These are phyloP conservation scores for Nepenthes mirabilis DNA, from an alignment of 148 eudicot genomes.

Conservation along the genomic window DNA sequence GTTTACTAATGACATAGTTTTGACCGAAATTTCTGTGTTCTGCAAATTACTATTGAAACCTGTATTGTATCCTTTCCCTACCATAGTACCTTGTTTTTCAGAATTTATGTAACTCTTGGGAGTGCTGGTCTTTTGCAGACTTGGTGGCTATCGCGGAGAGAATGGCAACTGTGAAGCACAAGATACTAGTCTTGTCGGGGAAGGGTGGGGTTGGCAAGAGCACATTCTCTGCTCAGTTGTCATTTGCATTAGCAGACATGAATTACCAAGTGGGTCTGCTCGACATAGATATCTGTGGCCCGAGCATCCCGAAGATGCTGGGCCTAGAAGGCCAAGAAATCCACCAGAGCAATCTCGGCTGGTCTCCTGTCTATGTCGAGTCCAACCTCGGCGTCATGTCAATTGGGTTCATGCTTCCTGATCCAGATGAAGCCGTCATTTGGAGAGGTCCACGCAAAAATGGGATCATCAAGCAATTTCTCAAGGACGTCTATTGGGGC, in stretches of 20 bases:
- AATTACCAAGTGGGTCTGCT: slow-evolving; percentile 83
- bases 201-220: slow-evolving; percentile 97
- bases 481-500: slow-evolving; percentile 82
- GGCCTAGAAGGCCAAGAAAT: slow-evolving; percentile 95
- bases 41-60: background rate
- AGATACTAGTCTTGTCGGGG: slow-evolving; percentile 77
- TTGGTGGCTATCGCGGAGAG: slow-evolving; percentile 67
- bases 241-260: slow-evolving; percentile 69
- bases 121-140: slow-evolving; percentile 29
- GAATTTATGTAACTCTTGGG: background rate
- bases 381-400: slow-evolving; percentile 97
- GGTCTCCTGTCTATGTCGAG: slow-evolving; percentile 92
- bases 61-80: background rate
- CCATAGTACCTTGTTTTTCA: background rate
- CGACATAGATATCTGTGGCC: slow-evolving; percentile 84
- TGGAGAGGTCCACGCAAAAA: slow-evolving; percentile 97
- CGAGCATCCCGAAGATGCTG: slow-evolving; percentile 95
- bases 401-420: slow-evolving; percentile 86
- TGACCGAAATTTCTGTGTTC: background rate
- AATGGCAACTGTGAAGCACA: slow-evolving; percentile 94
- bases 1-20: no score
- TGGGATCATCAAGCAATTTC: slow-evolving; percentile 74
- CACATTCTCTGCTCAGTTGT: slow-evolving; percentile 88
- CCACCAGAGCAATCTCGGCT: slow-evolving; percentile 88
- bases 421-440: slow-evolving; percentile 84